Evolutionary conservation across 768 basidiomycete species (phyloP), one percentile per base, ranked within the genome.

Genomic region (Russula abietina): DNA sequence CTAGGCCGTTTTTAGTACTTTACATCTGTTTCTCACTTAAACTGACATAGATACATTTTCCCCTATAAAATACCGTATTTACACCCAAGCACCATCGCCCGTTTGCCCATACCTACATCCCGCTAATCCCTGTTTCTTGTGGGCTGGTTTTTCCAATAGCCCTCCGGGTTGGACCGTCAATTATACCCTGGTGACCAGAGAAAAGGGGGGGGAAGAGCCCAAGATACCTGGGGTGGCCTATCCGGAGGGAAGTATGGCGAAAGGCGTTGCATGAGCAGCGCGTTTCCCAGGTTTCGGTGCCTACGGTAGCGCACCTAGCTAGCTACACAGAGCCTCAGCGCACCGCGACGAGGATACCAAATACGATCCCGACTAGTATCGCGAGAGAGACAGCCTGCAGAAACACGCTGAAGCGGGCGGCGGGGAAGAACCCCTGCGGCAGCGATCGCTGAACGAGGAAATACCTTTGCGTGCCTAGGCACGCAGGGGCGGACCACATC

Each of bases 391-490:
- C 62, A 0, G 73, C 72, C 36, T 80, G 68, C 16, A 73, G 5
- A 1, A 71, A 68, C 0, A 76, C 63, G 12, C 70, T 73, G 11
- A 73, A 32, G 10, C 79, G 74, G 2, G 79, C 78, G 22, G 75
- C 76, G 11, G 79, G 79, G 57, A 77, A 80, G 33, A 71, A 64
- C 2, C 79, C 79, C 22, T 69, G 67, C 2, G 73, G 67, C 26
- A 80, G 67, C 6, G 77, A 72, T 3, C 65, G 54, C 62, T 80
- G 79, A 9, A 80, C 68, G 33, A 66, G 56, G 62, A 79, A 80
- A 66, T 77, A 80, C 6, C 79, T 74, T 22, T 52, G 57, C 4
- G 69, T 68, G n/a, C 76, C 76, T 77, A 52, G 17, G 4, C n/a
- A n/a, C n/a, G n/a, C n/a, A n/a, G 22, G 8, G 1, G 26, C 5